A percentile compares a stretch with the other conserved stretches of the same genome.
phyloP scores from a whole-genome alignment of 2,329 filamentous ascomycete genomes.

The Exophiala calicioides region DNA sequence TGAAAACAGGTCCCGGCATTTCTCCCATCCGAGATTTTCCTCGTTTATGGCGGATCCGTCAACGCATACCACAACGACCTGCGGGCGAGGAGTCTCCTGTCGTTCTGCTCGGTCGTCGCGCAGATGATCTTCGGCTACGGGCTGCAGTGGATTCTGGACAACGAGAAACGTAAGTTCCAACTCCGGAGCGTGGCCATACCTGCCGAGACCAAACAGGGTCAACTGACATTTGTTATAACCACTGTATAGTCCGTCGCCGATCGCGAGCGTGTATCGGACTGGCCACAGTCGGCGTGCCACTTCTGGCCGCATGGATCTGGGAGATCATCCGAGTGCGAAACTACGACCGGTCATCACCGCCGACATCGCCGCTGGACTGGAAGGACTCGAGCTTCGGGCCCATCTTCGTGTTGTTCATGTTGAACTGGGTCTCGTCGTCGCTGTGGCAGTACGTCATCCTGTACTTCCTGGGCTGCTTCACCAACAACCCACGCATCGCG shows the following conservation, averaged over 20 bases:
- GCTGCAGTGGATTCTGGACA: conserved; percentile 22
- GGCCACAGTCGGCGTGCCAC: conserved; percentile 4
- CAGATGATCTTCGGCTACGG: conserved; percentile 35
- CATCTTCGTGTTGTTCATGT: conserved; percentile 13
- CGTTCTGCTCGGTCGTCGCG: conserved; percentile 36
- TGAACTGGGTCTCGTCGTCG: conserved; percentile 5
- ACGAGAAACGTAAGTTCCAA: conserved; percentile 12
- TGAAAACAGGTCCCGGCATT: conserved; percentile 25
- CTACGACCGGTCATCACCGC: conserved; percentile 4
- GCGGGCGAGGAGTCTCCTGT: conserved; percentile 33
- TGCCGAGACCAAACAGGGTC: neutral
- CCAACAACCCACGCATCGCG: conserved; percentile 6
- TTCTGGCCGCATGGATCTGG: conserved; percentile 13
- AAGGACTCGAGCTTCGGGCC: conserved; percentile 2
- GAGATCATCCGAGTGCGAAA: conserved; percentile 8
- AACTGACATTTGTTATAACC: neutral
- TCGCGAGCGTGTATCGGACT: conserved; percentile 11
- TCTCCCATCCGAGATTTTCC: conserved; percentile 36
- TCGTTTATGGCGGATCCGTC: conserved; percentile 39
- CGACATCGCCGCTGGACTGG: conserved; percentile 9
- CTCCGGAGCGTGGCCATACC: neutral
- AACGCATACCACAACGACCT: conserved; percentile 36
- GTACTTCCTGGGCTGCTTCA: conserved; percentile 12
- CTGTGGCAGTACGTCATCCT: conserved; percentile 15
- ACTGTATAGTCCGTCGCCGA: neutral